Evolutionary conservation across 768 basidiomycete genomes (phyloP), one percentile per base, ranked within the genome.

Genomic region (Tricholomella constricta): DNA sequence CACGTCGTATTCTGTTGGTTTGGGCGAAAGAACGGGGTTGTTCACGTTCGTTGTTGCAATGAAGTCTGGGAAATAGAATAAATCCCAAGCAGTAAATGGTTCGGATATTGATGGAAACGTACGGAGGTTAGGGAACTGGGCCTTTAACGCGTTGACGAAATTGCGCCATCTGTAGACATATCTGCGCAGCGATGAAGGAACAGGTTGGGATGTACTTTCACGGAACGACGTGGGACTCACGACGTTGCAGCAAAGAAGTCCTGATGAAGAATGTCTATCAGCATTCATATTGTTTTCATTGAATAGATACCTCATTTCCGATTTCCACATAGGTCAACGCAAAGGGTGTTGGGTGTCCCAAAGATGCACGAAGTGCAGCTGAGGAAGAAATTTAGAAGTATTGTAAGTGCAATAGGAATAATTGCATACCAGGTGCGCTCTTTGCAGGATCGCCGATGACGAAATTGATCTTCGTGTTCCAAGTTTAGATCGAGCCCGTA

Each of bases 261-360:
- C 64, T 65, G n/a, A 6, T 20, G 27, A 45, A 22, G 19, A 29
- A 29, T 11, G n/a, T n/a, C n/a, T n/a, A n/a, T n/a, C n/a, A n/a
- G n/a, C n/a, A n/a, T n/a, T n/a, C n/a, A n/a, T n/a, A n/a, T n/a
- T n/a, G n/a, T n/a, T n/a, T n/a, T n/a, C n/a, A n/a, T n/a, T n/a
- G n/a, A n/a, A n/a, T n/a, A n/a, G n/a, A n/a, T n/a, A 74, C 78
- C 69, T 86, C 84, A 56, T 85, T 85, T 25, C 83, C 83, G n/a
- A 85, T 65, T 60, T 84, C 81, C 3, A 84, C 70, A 48, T 74
- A 79, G 3, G 62, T 71, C 40, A 86, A 68, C 0, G 57, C 55
- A 64, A 81, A 86, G 0, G 83, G 82, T 12, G 72, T 74, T 8
- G 80, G 75, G 50, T 80, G 83, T 10, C 84, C 84, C 9, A 83